Base-by-base conservation (phyloP, 2,329 filamentous ascomycete species). In the Coniochaeta prunicola region DNA sequence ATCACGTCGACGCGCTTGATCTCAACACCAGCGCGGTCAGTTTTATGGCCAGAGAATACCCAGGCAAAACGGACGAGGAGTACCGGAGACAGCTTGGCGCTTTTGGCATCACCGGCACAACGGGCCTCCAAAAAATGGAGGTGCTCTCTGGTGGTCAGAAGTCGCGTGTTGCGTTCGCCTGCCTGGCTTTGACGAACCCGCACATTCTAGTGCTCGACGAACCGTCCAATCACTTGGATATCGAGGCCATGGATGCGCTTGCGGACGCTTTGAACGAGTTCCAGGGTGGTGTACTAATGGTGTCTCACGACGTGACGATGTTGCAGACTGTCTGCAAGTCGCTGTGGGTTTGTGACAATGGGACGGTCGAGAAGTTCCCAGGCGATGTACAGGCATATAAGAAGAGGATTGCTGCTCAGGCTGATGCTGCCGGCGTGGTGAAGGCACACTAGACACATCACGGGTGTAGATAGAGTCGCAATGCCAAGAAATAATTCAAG, bases 301-400 rank as follows among this genome's bases (percentile, higher is more conserved):
- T 99, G 59, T 96, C 90, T 69, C 94, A 99, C 88, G 94, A 99
- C 71, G 94, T 99, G 58, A 97, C 94, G 1, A 97, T 99, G 91
- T 74, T 99, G 73, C 92, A 96, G 79, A 96, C 90, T 57, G 94
- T 99, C 38, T 99, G 94, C 75, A 94, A 81, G 56, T 94, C 88
- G 71, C 77, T 99, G 69, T 99, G 94, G 94, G 93, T 99, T 63
- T 99, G 94, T 70, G 94, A 99, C 72, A 81, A 88, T 60, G 94
- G 94, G 10, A 94, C 88, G 1, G 92, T 99, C 21, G 91, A 96
- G 82, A 92, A 97, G 77, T 99, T 99, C 76, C 86, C 89, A 61
- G 94, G 94, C 34, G 92, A 96, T 67, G 92, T 99, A 57, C 90
- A 96, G 76, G 87, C 90, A 62, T 99, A 99, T 80, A 99, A 99